Evolutionary conservation across 306 rosid species (phyloP).

Genomic region (Clitoria ternatea): DNA sequence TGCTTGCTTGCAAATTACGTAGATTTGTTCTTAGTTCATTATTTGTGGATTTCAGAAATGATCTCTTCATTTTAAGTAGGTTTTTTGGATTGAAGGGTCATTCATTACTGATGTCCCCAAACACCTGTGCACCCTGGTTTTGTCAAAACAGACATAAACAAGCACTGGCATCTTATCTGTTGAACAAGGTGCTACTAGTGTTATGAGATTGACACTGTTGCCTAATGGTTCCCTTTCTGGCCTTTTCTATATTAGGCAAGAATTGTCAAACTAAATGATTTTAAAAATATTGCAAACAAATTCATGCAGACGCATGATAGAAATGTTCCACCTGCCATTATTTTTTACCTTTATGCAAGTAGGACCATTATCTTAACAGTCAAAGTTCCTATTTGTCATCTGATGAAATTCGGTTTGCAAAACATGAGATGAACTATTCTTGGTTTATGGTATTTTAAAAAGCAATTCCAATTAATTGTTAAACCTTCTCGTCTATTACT

Average conservation of each 20-base stretch:
- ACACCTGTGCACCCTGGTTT: no score
- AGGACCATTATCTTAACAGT: background rate
- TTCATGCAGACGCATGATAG: no score
- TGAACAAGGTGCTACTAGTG: no score
- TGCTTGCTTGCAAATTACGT: constrained; percentile 55
- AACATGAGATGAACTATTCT: background rate
- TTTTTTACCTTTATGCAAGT: background rate
- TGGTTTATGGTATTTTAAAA: background rate
- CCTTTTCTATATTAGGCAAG: no score
- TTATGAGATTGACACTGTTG: no score
- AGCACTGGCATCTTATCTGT: no score
- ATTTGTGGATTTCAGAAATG: constrained; percentile 48
- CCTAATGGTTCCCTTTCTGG: no score
- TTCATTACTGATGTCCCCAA: constrained; percentile 60
- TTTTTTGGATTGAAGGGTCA: constrained; percentile 51
- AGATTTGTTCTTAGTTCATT: constrained; percentile 51
- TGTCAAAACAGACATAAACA: no score
- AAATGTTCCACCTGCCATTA: background rate
- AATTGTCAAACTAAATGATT: no score
- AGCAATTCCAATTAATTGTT: background rate
- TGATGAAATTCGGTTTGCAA: background rate
- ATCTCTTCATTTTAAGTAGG: constrained; percentile 38
- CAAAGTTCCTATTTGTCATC: background rate
- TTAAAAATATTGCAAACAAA: no score
- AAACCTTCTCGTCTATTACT: background rate